Conservation (phyloP, 2,329 filamentous ascomycete genomes). For the Calonectria pseudoturangicola region DNA sequence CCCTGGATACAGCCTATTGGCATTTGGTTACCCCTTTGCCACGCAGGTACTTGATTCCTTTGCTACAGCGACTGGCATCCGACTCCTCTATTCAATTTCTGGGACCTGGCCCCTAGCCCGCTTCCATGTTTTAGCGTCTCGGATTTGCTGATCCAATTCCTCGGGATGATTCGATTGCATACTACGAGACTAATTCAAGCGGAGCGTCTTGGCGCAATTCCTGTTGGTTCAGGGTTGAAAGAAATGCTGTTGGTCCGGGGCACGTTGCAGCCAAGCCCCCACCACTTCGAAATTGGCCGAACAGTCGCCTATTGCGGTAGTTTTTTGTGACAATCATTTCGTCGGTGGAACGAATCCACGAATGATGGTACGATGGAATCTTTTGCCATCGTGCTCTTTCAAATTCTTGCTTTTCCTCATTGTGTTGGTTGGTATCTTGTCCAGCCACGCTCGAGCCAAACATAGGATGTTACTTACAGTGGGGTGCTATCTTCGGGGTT, state of each 20-base stretch:
- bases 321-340: neutral
- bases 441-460: no score
- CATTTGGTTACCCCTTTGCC: no score
- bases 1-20: neutral
- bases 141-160: neutral
- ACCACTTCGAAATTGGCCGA: neutral
- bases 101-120: no score
- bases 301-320: neutral
- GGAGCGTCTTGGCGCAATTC: neutral
- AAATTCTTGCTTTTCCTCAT: no score
- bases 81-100: no score
- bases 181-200: neutral
- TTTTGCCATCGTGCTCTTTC: no score
- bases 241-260: neutral
- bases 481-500: no score
- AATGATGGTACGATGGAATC: neutral
- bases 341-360: neutral
- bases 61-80: neutral
- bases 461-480: no score
- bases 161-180: neutral
- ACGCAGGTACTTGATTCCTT: neutral
- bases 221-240: conserved; percentile 8
- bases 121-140: neutral
- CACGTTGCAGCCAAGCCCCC: neutral
- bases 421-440: no score